A percentile compares a stretch with the other conserved stretches of the same genome.
Evolutionary conservation across 306 rosid genomes (phyloP).

Genomic region (Cucurbita maxima): DNA sequence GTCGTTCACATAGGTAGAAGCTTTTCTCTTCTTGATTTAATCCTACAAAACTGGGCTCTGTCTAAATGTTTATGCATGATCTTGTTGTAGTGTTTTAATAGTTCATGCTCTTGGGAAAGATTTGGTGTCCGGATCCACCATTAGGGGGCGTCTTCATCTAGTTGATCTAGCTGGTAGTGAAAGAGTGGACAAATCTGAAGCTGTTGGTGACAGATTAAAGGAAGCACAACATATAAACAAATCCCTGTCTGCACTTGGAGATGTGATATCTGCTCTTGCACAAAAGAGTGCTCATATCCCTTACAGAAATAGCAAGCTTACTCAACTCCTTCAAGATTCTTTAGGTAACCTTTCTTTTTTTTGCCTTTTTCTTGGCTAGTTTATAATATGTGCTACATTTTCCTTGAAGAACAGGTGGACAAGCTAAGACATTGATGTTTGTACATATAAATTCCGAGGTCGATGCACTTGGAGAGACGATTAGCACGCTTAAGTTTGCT

Average conservation of each 20-base stretch:
- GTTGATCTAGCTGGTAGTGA: constrained; percentile 98
- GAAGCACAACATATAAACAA: constrained; percentile 92
- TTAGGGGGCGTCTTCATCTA: constrained; percentile 85
- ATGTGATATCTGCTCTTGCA: constrained; percentile 92
- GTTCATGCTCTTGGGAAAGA: constrained; percentile 84
- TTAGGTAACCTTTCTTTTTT: constrained; percentile 33
- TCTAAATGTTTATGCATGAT: constrained; percentile 5
- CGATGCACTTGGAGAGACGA: constrained; percentile 79
- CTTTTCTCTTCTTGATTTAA: not conserved
- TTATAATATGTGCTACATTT: not conserved
- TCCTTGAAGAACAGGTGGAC: constrained; percentile 48
- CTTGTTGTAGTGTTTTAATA: constrained; percentile 64
- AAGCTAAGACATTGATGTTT: constrained; percentile 96
- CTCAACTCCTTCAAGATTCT: constrained; percentile 93
- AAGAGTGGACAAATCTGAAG: constrained; percentile 94
- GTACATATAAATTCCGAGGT: constrained; percentile 90
- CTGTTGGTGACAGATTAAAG: constrained; percentile 86
- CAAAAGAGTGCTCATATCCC: constrained; percentile 86
- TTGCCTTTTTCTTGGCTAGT: not conserved
- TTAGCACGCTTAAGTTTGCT: constrained; percentile 93
- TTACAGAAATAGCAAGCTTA: constrained; percentile 93
- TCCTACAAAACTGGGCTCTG: not conserved
- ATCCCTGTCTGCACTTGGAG: constrained; percentile 97
- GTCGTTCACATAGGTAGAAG: constrained; percentile 82
- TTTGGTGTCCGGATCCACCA: constrained; percentile 47